These are phyloP conservation scores for Fusarium subtropicale DNA, from an alignment of 2,329 filamentous ascomycete genomes.

Conservation along the genomic window DNA sequence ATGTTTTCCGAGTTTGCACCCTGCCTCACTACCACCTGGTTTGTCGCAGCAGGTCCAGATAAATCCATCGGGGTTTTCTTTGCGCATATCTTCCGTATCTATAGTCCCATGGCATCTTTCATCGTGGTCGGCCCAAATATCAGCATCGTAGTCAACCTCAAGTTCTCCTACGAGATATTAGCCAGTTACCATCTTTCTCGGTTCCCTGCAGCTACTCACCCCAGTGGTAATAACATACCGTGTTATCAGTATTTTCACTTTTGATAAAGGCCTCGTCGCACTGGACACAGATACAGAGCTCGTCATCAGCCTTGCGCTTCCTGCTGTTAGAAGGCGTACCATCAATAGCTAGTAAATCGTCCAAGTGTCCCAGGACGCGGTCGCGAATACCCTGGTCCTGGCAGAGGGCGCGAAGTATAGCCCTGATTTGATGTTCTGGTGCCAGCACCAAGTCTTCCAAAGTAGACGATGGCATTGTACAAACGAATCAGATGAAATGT, in stretches of 20 bases:
- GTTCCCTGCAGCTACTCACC: constrained; percentile 2
- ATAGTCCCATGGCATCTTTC: constrained; percentile 19
- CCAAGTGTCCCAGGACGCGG: not conserved
- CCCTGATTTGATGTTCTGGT: constrained; percentile 19
- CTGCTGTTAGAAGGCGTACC: not conserved
- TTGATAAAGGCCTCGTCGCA: constrained; percentile 14
- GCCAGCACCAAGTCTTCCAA: constrained; percentile 2
- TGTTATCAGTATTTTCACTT: not conserved
- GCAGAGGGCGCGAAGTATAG: constrained; percentile 32
- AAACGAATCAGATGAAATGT: not conserved
- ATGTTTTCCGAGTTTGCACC: constrained; percentile 32
- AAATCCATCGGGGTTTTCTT: constrained; percentile 36
- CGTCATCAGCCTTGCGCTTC: constrained; percentile 30
- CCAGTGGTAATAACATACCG: constrained; percentile 31
- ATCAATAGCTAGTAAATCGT: not conserved
- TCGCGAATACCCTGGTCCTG: not conserved
- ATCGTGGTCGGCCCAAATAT: constrained; percentile 31
- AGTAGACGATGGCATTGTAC: not conserved
- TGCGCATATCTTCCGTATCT: constrained; percentile 26
- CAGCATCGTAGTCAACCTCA: constrained; percentile 21
- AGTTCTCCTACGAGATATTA: constrained; percentile 23
- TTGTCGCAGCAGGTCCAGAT: constrained; percentile 41
- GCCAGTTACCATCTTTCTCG: not conserved
- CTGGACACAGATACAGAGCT: constrained; percentile 22
- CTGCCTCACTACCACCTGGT: not conserved